phyloP scores from a whole-genome alignment of 208 protist genomes.

The Crithidia sp. region DNA sequence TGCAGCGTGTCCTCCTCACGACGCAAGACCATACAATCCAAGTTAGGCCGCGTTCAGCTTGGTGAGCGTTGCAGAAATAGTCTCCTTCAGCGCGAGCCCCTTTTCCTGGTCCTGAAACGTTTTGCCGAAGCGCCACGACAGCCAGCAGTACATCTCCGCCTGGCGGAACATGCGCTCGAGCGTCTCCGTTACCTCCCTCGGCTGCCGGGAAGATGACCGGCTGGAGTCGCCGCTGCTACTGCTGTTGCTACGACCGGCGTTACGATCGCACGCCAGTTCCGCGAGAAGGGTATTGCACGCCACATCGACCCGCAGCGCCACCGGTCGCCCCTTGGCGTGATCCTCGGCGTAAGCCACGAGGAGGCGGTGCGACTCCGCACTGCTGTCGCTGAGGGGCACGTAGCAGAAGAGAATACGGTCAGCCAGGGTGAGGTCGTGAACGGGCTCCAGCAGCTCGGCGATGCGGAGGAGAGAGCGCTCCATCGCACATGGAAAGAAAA shows the following conservation, averaged over 20 bases:
- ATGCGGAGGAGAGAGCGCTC: constrained; percentile 70
- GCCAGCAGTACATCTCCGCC: constrained; percentile 87
- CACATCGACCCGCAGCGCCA: constrained; percentile 52
- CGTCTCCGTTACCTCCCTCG: constrained; percentile 1
- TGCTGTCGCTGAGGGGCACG: constrained; percentile 67
- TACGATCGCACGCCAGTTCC: too few species aligned
- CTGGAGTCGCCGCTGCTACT: neutral
- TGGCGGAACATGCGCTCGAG: constrained; percentile 66
- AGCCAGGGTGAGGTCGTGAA: constrained; percentile 45
- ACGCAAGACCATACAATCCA: too few species aligned
- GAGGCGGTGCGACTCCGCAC: constrained; percentile 46
- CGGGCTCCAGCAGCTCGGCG: constrained; percentile 57
- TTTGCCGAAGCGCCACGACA: constrained; percentile 81
- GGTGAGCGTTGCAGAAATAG: constrained; percentile 39
- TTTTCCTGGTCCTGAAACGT: constrained; percentile 69
- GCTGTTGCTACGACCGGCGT: neutral
- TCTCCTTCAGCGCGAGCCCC: constrained; percentile 48
- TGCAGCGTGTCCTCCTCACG: too few species aligned
- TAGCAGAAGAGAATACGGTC: constrained; percentile 85
- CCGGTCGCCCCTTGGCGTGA: constrained; percentile 48
- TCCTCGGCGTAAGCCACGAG: constrained; percentile 56
- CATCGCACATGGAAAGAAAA: constrained; percentile 82
- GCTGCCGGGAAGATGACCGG: neutral
- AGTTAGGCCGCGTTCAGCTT: constrained; percentile 2
- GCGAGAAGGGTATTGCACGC: constrained; percentile 24